Conservation (phyloP, 2,329 filamentous ascomycete species). For the Aureobasidium melanogenum region DNA sequence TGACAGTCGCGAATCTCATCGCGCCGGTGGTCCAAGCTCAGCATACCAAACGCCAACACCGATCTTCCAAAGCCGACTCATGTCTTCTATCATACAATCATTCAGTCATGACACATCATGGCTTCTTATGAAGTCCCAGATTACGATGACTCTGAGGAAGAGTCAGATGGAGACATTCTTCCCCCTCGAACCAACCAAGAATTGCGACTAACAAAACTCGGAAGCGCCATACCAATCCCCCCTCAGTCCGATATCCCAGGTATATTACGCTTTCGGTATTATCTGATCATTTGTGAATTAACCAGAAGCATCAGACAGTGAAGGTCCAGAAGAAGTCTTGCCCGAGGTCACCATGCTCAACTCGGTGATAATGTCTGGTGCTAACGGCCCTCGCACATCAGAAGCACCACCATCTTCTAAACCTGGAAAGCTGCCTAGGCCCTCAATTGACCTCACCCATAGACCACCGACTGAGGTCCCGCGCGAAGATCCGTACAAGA, state of each 20-base stretch:
- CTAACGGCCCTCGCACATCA: not conserved
- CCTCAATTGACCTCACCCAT: not conserved
- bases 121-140: not conserved
- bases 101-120: not conserved
- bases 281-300: not conserved
- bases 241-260: not conserved
- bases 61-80: not conserved
- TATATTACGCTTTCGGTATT: not conserved
- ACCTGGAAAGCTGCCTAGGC: not conserved
- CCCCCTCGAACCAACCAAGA: not conserved
- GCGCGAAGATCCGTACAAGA: not conserved
- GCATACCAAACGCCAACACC: not conserved
- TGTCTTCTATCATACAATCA: not conserved
- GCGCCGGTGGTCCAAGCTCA: not conserved
- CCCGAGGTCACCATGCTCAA: not conserved
- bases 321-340: not conserved
- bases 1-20: not conserved
- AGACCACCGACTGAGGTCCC: not conserved
- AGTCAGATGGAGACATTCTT: not conserved
- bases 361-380: not conserved
- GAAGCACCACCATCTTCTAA: not conserved
- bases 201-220: not conserved
- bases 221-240: not conserved
- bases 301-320: not conserved
- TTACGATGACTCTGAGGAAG: not conserved